Base-by-base conservation (phyloP, 768 basidiomycete species). In the Sporobolomyces phaffii region DNA sequence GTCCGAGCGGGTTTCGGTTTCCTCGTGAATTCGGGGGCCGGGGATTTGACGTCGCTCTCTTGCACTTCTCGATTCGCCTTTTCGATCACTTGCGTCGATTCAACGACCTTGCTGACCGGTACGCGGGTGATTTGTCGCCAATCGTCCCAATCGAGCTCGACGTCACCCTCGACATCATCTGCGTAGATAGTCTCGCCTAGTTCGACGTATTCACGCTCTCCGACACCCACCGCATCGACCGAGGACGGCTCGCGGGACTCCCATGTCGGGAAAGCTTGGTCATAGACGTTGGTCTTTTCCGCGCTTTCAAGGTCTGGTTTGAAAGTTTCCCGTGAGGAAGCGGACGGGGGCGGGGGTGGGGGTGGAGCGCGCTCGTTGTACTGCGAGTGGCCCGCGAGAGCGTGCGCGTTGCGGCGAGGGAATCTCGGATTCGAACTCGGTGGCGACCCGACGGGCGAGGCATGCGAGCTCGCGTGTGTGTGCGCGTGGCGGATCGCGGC, bases 141-240 rank as follows among this genome's bases (percentile, higher is more conserved):
- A 20, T 52, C 60, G 18, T 45, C 18, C 60, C 60, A 62, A 9
- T 62, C 60, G 5, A 52, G 17, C 22, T 62, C 60, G 50, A 29
- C 41, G 17, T 53, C 41, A 29, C 60, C 50, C n/a, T 33, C 43
- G 1, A 0, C 10, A 13, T 50, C 41, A 6, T 62, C 60, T 11
- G 43, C 60, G 14, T 26, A 43, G 43, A 62, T 24, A n/a, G 51
- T 53, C 15, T 53, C 60, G 18, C 60, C 60, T 8, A 43, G 22
- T 22, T 36, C 45, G 6, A 24, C 9, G 34, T 34, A 40, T 17
- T 22, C 26, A 18, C 41, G 31, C 33, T 60, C 49, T 26, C 22
- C 41, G 41, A 3, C 5, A 22, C 20, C 50, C 28, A 17, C 31
- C 26, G 24, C 22, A 28, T n/a, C 4, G 50, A 33, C 26, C 29